Conservation (phyloP, 139 green algal genomes). For the Axilococcus clingmanii region DNA sequence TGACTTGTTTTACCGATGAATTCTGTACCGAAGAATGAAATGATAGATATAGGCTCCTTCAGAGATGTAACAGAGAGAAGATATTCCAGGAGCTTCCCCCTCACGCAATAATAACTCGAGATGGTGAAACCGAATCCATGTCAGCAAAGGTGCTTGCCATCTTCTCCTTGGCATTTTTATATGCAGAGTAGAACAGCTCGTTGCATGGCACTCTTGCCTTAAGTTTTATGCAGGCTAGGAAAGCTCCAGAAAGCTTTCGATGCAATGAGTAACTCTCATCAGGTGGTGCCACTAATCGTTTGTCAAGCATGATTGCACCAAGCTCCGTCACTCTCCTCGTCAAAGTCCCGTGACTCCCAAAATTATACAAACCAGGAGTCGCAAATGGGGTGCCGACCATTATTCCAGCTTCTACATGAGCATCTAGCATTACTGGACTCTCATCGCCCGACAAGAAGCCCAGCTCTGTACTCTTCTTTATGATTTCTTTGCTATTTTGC, state of each 20-base stretch:
- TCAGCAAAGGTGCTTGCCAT: too few species aligned
- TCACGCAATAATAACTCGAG: too few species aligned
- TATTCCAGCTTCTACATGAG: slow-evolving; percentile 83
- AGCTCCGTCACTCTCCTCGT: slow-evolving; percentile 57
- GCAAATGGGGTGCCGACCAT: slow-evolving; percentile 84
- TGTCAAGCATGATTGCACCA: slow-evolving; percentile 78
- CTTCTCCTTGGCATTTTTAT: neutral
- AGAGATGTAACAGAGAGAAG: too few species aligned
- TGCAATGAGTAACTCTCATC: slow-evolving; percentile 93
- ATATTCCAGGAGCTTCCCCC: too few species aligned
- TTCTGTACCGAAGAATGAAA: too few species aligned
- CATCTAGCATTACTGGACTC: slow-evolving; percentile 74
- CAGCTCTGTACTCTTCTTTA: slow-evolving; percentile 56
- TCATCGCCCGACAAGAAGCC: slow-evolving; percentile 93
- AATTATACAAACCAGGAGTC: slow-evolving; percentile 61
- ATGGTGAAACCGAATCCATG: too few species aligned
- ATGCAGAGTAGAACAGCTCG: slow-evolving; percentile 36
- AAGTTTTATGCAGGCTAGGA: slow-evolving; percentile 95
- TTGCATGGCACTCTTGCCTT: slow-evolving; percentile 53
- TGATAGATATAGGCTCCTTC: too few species aligned
- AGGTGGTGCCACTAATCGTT: slow-evolving; percentile 82
- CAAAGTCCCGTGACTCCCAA: slow-evolving; percentile 41
- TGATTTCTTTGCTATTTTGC: slow-evolving; percentile 49
- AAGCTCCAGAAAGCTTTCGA: slow-evolving; percentile 85
- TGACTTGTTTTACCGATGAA: too few species aligned